Percentiles rank a stretch among this genome's conserved stretches.
Evolutionary conservation across 768 basidiomycete species (phyloP).

Genomic region (Hortiboletus campestris): DNA sequence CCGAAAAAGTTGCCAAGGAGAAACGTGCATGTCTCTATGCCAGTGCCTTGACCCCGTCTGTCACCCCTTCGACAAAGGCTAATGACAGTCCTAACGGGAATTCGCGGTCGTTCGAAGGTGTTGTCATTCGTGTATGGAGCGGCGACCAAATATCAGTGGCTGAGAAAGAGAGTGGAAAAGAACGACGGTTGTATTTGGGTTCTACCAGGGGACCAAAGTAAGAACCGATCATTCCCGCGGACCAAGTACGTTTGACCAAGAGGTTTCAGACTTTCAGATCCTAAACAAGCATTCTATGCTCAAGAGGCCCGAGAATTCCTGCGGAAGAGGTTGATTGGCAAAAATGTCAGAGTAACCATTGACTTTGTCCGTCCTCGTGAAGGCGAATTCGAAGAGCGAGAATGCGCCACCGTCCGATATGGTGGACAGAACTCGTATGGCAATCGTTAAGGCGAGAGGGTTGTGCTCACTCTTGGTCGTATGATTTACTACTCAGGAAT

Average conservation of each 20-base stretch:
- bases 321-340: constrained; percentile 89
- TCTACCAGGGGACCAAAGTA: constrained; percentile 86
- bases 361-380: constrained; percentile 92
- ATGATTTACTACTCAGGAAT: constrained; percentile 50
- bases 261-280: constrained; percentile 66
- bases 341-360: constrained; percentile 74
- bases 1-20: constrained; percentile 80
- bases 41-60: constrained; percentile 41
- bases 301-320: constrained; percentile 93
- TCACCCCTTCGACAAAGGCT: constrained; percentile 39
- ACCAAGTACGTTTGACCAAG: constrained; percentile 1
- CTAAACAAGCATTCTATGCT: constrained; percentile 83
- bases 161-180: constrained; percentile 69
- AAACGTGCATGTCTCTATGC: constrained; percentile 71
- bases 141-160: constrained; percentile 86
- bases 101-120: constrained; percentile 68
- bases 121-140: constrained; percentile 86
- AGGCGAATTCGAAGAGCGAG: constrained; percentile 91
- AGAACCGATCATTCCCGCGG: constrained; percentile 16
- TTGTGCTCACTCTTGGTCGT: constrained; percentile 3
- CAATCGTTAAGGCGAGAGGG: background rate
- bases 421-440: constrained; percentile 77
- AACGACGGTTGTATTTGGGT: constrained; percentile 82
- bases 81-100: constrained; percentile 46
- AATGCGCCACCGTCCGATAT: constrained; percentile 86